phyloP scores from a whole-genome alignment of 2,329 filamentous ascomycete species.

The Grosmannia clavigera region DNA sequence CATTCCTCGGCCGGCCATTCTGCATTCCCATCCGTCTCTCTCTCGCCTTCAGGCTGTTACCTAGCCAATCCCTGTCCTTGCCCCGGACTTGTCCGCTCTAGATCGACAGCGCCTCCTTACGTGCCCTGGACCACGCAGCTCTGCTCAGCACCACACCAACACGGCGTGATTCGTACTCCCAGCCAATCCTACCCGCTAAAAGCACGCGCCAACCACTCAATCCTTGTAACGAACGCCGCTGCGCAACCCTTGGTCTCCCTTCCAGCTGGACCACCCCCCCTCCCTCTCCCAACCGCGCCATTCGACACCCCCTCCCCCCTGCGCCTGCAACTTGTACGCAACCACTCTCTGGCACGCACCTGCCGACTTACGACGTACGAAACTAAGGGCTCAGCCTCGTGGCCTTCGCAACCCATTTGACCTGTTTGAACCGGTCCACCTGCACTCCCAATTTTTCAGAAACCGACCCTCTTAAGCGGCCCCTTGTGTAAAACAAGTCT shows the following conservation, averaged over 20 bases:
- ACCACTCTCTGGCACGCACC: conserved; percentile 10
- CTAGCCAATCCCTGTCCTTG: conserved; percentile 3
- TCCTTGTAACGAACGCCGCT: neutral
- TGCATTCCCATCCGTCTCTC: neutral
- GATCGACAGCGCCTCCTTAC: conserved; percentile 7
- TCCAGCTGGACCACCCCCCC: conserved; percentile 4
- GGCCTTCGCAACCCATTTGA: conserved; percentile 1
- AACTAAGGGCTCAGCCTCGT: conserved; percentile 13
- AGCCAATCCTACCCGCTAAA: neutral
- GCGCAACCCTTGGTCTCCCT: neutral
- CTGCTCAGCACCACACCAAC: neutral
- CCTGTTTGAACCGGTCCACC: neutral
- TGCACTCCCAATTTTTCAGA: neutral
- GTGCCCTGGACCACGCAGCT: neutral
- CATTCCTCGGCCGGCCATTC: neutral
- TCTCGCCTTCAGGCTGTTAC: neutral
- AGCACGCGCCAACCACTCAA: neutral
- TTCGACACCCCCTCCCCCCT: neutral
- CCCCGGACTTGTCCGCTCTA: conserved; percentile 7
- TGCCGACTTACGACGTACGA: neutral
- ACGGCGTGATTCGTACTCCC: neutral
- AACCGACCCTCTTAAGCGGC: conserved; percentile 3
- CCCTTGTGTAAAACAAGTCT: conserved; percentile 4
- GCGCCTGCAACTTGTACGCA: conserved; percentile 5
- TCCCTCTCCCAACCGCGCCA: too few relatives aligned